phyloP scores from a whole-genome alignment of 208 protist genomes.

The Tritrichomonas foetus region DNA sequence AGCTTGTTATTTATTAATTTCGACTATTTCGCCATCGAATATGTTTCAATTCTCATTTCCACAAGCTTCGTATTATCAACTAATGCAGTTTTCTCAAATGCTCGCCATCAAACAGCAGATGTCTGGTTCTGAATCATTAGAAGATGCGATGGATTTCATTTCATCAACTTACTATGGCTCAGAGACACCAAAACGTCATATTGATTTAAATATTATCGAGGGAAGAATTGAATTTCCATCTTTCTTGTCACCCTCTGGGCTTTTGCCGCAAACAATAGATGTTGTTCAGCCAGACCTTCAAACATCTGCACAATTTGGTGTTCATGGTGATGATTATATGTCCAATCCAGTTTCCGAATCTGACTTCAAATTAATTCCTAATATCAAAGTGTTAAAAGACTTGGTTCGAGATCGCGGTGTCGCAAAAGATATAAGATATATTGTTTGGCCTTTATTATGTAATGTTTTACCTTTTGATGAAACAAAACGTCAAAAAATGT shows the following conservation, averaged over 20 bases:
- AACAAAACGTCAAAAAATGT: neutral
- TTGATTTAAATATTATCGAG: neutral
- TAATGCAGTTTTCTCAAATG: neutral
- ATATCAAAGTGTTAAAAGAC: neutral
- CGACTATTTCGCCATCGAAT: neutral
- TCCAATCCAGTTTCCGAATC: neutral
- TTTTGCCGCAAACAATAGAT: too few species aligned
- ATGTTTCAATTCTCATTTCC: conserved; percentile 3
- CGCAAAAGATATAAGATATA: neutral
- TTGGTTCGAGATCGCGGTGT: neutral
- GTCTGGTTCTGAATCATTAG: neutral
- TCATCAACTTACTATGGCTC: neutral
- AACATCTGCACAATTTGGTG: neutral
- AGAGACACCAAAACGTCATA: too few species aligned
- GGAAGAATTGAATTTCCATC: neutral
- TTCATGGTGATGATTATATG: neutral
- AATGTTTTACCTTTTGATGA: neutral
- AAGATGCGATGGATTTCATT: neutral
- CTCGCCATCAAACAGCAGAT: neutral
- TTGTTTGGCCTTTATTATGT: conserved; percentile 1
- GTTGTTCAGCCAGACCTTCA: neutral
- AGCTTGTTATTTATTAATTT: conserved; percentile 8
- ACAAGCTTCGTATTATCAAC: neutral
- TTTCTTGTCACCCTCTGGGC: neutral
- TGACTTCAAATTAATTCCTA: neutral